phyloP scores from a whole-genome alignment of 352 stramenopile species.

The Phytophthora pseudosyringae region DNA sequence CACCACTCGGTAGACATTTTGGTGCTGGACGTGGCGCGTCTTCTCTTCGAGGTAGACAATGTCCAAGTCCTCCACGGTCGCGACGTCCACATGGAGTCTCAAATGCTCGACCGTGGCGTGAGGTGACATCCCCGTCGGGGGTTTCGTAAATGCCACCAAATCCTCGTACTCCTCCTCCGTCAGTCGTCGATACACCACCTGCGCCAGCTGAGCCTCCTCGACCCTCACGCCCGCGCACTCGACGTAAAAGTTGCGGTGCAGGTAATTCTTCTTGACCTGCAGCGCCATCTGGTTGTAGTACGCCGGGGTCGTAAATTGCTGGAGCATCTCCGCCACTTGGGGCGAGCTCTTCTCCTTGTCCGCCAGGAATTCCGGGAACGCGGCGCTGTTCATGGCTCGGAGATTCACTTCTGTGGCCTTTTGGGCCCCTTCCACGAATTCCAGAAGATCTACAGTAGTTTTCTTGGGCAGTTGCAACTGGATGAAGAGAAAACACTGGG shows the following conservation, averaged over 20 bases:
- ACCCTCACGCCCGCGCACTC: slow-evolving; percentile 49
- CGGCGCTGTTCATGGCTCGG: slow-evolving; percentile 41
- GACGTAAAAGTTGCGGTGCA: slow-evolving; percentile 43
- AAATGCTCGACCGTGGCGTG: slow-evolving; percentile 47
- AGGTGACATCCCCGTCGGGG: neutral
- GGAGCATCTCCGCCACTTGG: slow-evolving; percentile 26
- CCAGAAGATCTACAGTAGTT: slow-evolving; percentile 45
- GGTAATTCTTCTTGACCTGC: slow-evolving; percentile 53
- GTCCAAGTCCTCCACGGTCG: slow-evolving; percentile 52
- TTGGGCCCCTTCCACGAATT: slow-evolving; percentile 54
- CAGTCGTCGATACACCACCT: slow-evolving; percentile 45
- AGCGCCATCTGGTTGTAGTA: slow-evolving; percentile 49
- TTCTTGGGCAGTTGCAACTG: slow-evolving; percentile 45
- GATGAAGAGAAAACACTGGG: slow-evolving; percentile 34
- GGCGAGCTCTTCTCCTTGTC: slow-evolving; percentile 33
- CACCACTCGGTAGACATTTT: slow-evolving; percentile 42
- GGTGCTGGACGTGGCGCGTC: slow-evolving; percentile 32
- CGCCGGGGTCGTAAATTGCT: slow-evolving; percentile 29
- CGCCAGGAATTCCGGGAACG: slow-evolving; percentile 45
- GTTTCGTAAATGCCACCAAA: slow-evolving; percentile 27
- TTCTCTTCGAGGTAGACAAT: slow-evolving; percentile 32
- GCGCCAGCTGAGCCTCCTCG: slow-evolving; percentile 40
- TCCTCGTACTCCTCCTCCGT: slow-evolving; percentile 48
- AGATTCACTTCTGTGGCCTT: slow-evolving; percentile 43
- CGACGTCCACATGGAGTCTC: slow-evolving; percentile 41